Percentiles rank a stretch among this genome's conserved stretches.
Conservation (phyloP, 2,329 filamentous ascomycete species). For the Diaporthe eres region DNA sequence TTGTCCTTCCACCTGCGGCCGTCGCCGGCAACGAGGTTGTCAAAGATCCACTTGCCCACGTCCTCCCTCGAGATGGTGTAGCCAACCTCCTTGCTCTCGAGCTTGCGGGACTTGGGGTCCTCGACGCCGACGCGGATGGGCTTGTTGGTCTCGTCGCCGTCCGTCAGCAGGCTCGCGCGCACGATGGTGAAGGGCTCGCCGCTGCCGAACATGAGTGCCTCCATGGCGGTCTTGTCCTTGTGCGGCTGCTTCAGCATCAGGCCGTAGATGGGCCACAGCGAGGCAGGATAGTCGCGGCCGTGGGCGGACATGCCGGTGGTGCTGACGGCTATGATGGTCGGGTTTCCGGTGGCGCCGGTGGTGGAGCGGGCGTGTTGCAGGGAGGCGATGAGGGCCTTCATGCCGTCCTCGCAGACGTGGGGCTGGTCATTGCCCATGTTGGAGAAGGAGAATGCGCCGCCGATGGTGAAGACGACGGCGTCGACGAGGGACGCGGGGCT, state of each 20-base stretch:
- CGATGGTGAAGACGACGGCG: conserved; percentile 63
- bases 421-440: conserved; percentile 60
- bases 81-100: conserved; percentile 57
- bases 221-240: conserved; percentile 61
- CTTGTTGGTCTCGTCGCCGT: conserved; percentile 46
- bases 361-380: conserved; percentile 50
- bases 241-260: conserved; percentile 55
- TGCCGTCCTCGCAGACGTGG: conserved; percentile 62
- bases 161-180: conserved; percentile 50
- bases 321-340: conserved; percentile 56
- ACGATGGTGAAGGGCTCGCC: conserved; percentile 51
- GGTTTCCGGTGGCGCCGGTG: conserved; percentile 48
- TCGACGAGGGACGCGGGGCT: conserved; percentile 56
- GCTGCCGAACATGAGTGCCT: conserved; percentile 51
- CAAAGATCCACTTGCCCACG: conserved; percentile 62
- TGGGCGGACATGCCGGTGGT: conserved; percentile 58
- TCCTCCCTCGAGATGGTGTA: conserved; percentile 64
- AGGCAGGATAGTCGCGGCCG: conserved; percentile 57
- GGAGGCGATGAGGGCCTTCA: conserved; percentile 57
- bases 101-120: conserved; percentile 49
- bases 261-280: conserved; percentile 58
- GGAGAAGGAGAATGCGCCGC: conserved; percentile 52
- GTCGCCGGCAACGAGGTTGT: conserved; percentile 52
- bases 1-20: conserved; percentile 51
- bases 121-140: conserved; percentile 57